These are phyloP conservation scores for Desmodesmus armatus DNA, from an alignment of 139 green algal species.

Conservation along the genomic window DNA sequence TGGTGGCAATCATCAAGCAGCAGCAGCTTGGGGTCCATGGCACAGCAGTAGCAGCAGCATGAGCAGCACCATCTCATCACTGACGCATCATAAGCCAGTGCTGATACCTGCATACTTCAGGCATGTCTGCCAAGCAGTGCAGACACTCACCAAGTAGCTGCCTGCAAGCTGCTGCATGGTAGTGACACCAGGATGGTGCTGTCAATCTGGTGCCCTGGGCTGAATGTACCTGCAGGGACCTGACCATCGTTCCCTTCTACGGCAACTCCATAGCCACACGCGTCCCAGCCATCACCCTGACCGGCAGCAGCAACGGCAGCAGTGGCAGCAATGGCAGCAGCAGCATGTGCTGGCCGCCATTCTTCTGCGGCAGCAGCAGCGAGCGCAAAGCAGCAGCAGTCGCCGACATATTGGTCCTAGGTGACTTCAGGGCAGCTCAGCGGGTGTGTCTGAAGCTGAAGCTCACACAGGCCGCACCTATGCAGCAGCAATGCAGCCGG, in stretches of 20 bases:
- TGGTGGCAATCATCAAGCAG: neutral
- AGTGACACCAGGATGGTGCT: neutral
- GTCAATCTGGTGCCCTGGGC: conserved; percentile 12
- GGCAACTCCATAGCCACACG: conserved; percentile 60
- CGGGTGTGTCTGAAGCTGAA: conserved; percentile 52
- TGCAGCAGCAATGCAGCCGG: conserved; percentile 2
- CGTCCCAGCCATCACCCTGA: neutral
- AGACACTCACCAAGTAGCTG: no score
- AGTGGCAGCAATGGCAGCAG: neutral
- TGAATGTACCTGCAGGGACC: conserved; percentile 40
- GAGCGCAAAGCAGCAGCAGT: conserved; percentile 38
- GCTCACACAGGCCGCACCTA: neutral
- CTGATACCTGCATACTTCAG: neutral
- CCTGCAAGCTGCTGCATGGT: no score
- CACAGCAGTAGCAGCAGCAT: neutral
- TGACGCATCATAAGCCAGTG: no score
- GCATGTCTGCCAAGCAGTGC: neutral
- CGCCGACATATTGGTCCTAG: conserved; percentile 55
- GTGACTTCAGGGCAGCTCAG: conserved; percentile 63
- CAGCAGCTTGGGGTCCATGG: neutral
- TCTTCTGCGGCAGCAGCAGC: neutral
- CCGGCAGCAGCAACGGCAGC: neutral
- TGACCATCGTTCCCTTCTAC: conserved; percentile 60
- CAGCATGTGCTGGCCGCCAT: neutral
- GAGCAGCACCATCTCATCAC: neutral